phyloP scores from a whole-genome alignment of 441 rosid genomes.

The Gossypium lobatum region DNA sequence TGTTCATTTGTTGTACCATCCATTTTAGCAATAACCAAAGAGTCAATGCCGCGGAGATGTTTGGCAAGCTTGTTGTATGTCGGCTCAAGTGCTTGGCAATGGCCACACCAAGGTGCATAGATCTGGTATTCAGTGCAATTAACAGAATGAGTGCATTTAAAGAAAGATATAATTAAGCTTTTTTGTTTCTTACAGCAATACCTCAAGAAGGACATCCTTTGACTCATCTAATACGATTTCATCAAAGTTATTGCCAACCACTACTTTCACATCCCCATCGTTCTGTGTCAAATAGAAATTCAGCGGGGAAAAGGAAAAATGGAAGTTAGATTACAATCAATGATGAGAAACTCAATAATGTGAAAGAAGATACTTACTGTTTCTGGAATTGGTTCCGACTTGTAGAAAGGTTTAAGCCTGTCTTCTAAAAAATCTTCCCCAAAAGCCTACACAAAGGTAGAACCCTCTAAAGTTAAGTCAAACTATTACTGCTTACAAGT shows the following conservation, averaged over 20 bases:
- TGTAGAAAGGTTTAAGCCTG: constrained; percentile 74
- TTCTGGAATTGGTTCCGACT: constrained; percentile 86
- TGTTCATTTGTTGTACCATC: constrained; percentile 98
- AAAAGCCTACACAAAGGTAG: constrained; percentile 38
- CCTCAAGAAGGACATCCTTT: constrained; percentile 97
- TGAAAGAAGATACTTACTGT: constrained; percentile 36
- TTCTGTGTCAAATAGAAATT: constrained; percentile 40
- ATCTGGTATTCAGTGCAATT: constrained; percentile 39
- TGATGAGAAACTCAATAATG: neutral
- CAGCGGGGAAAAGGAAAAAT: neutral
- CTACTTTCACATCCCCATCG: constrained; percentile 87
- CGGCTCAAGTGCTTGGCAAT: constrained; percentile 93
- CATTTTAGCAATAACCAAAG: constrained; percentile 92
- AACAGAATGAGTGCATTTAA: constrained; percentile 8
- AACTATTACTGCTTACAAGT: neutral
- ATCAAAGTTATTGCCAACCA: constrained; percentile 85
- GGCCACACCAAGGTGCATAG: constrained; percentile 99
- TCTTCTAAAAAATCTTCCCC: constrained; percentile 65
- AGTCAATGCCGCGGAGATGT: constrained; percentile 68
- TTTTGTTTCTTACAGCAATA: constrained; percentile 20
- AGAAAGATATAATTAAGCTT: neutral
- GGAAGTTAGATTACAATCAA: constrained; percentile 4
- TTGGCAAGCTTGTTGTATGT: constrained; percentile 88
- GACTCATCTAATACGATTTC: constrained; percentile 90
- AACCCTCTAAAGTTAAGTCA: neutral